Base-by-base conservation (phyloP, 192 early-diverging fungal species). In the Umbelopsis sp. region DNA sequence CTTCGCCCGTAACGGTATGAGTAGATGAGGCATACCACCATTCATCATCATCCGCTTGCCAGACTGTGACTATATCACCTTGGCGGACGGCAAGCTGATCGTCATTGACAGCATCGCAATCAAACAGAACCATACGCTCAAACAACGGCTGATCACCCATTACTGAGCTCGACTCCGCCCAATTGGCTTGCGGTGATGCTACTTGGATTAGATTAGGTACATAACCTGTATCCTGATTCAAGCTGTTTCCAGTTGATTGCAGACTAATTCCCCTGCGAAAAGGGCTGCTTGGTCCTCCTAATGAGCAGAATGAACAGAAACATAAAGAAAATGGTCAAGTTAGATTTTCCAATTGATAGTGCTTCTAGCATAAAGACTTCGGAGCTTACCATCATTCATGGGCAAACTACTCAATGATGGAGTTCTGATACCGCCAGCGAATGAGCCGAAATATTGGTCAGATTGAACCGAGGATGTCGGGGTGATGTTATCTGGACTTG, bases 31-130 rank as follows among this genome's bases (percentile, higher is more conserved):
- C 55, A 35, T 61, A 61, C 55, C 55, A 61, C 55, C 55, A 61
- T 30, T 61, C 55, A 25, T 61, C 55, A 61, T 61, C 55, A 61
- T 61, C 55, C 3, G 55, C 55, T 61, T 61, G 55, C 55, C 55
- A 61, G 15, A 61, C 33, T 16, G 55, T 16, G 30, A 61, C 27
- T 6, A 61, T n/a, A 8, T 61, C 55, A 13, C 55, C 55, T 61
- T 61, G 30, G 2, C 55, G 55, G 33, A 61, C 55, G 16, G 55
- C 27, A 13, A 61, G 30, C 33, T 61, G 55, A 30, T 61, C 55
- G 18, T 35, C 27, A n/a, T 37, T 35, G 6, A 3, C 30, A 1
- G 55, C 21, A 30, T 61, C 30, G 27, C 55, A 61, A 6, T 61
- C 55, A 61, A 61, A 61, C 30, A 61, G 11, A 30, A 61, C 33